Conservation (phyloP, 257 asterid genomes). For the Solanum virginianum region DNA sequence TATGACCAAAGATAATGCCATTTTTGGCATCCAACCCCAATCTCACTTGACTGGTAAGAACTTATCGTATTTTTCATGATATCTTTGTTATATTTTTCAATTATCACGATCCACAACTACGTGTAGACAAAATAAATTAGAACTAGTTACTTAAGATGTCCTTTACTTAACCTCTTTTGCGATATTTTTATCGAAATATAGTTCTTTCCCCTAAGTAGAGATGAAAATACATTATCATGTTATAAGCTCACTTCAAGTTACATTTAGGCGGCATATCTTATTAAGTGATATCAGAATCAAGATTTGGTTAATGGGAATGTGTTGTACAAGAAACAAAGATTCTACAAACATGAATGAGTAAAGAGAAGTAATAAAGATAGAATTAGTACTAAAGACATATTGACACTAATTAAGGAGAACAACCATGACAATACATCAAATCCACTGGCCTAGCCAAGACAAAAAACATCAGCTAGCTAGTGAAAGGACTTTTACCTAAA, state of each 20-base stretch:
- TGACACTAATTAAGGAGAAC: neutral
- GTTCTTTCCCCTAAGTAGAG: neutral
- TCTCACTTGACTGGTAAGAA: neutral
- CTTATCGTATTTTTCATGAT: neutral
- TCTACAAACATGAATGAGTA: neutral
- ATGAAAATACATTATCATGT: neutral
- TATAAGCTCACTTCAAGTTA: neutral
- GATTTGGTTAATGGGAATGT: neutral
- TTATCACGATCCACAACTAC: neutral
- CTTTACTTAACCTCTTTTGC: neutral
- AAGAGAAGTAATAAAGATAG: neutral
- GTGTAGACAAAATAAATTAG: neutral
- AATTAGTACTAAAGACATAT: neutral
- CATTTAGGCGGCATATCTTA: too few relatives aligned
- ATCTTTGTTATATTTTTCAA: neutral
- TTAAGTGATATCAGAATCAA: too few relatives aligned
- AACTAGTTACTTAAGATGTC: neutral
- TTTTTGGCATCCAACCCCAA: neutral
- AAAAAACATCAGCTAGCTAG: slow-evolving; percentile 18
- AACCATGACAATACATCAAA: neutral
- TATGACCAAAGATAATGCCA: neutral
- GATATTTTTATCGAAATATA: neutral
- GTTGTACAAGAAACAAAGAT: neutral
- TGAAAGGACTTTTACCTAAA: neutral
- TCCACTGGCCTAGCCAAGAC: slow-evolving; percentile 7